A percentile compares a stretch with the other conserved stretches of the same genome.
Conservation (phyloP, 2,329 filamentous ascomycete genomes). For the Didymellaceae sp. region DNA sequence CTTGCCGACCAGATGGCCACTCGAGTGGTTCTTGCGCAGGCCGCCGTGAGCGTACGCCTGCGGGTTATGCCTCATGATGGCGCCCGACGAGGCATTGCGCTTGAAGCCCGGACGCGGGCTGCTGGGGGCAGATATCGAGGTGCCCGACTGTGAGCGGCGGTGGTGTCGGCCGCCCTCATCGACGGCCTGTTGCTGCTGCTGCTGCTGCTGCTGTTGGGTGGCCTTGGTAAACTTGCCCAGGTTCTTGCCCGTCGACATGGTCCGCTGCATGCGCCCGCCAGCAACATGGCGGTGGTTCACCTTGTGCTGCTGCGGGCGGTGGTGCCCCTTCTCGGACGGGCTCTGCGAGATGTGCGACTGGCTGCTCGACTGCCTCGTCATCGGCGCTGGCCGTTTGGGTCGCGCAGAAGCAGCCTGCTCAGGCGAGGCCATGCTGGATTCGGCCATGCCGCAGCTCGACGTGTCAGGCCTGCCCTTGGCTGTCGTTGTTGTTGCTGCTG, state of each 20-base stretch:
- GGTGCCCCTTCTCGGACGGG: constrained; percentile 40
- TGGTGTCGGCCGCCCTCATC: constrained; percentile 45
- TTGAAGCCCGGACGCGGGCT: constrained; percentile 51
- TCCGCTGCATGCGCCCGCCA: constrained; percentile 49
- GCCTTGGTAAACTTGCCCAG: constrained; percentile 51
- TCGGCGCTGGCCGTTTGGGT: constrained; percentile 44
- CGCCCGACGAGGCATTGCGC: constrained; percentile 52
- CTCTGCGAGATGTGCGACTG: constrained; percentile 49
- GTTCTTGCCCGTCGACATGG: constrained; percentile 51
- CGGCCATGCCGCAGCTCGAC: constrained; percentile 23
- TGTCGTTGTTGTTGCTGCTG: constrained; percentile 12
- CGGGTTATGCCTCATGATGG: constrained; percentile 43
- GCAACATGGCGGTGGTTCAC: constrained; percentile 50
- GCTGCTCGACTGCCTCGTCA: constrained; percentile 48
- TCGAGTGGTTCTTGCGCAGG: constrained; percentile 53
- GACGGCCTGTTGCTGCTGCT: constrained; percentile 17
- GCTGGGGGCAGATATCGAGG: constrained; percentile 43
- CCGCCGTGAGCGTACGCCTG: constrained; percentile 43
- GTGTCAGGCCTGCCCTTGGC: constrained; percentile 11
- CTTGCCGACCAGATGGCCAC: constrained; percentile 53
- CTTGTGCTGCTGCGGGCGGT: constrained; percentile 40
- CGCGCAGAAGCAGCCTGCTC: constrained; percentile 45
- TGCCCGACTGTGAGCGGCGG: constrained; percentile 48
- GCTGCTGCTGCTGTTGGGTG: constrained; percentile 24
- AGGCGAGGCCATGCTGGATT: constrained; percentile 44